A percentile compares a stretch with the other conserved stretches of the same genome.
Conservation (phyloP, 306 rosid species). For the Malus domestica region DNA sequence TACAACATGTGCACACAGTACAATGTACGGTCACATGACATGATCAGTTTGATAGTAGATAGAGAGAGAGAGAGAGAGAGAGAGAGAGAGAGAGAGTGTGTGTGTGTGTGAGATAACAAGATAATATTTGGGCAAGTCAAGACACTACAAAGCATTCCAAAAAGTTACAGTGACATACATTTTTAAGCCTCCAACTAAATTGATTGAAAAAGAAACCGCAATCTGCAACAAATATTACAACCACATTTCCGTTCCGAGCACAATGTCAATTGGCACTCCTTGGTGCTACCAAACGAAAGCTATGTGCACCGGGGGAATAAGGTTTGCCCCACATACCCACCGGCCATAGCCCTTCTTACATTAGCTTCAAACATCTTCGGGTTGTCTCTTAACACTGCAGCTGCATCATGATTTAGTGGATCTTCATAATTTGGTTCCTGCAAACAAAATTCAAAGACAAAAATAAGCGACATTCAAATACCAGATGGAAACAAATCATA, state of each 20-base stretch:
- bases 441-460: background rate
- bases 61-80: background rate
- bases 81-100: background rate
- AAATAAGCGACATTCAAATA: background rate
- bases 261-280: background rate
- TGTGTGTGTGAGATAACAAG: background rate
- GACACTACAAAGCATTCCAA: background rate
- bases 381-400: constrained; percentile 46
- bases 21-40: background rate
- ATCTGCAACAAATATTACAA: background rate
- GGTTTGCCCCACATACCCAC: constrained; percentile 53
- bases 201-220: background rate
- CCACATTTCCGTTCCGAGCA: background rate
- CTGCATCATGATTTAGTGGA: constrained; percentile 53
- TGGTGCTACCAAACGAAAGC: background rate
- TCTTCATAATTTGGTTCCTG: constrained; percentile 50
- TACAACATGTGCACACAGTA: background rate
- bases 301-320: constrained; percentile 44
- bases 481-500: background rate
- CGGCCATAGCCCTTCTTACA: constrained; percentile 56
- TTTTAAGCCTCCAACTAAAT: background rate
- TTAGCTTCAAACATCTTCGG: constrained; percentile 47
- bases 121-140: background rate
- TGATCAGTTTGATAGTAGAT: background rate
- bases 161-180: background rate